Percentiles rank a stretch among this genome's conserved stretches.
These are phyloP conservation scores for Scorias spongiosa DNA, from an alignment of 2,329 filamentous ascomycete genomes.

Conservation along the genomic window DNA sequence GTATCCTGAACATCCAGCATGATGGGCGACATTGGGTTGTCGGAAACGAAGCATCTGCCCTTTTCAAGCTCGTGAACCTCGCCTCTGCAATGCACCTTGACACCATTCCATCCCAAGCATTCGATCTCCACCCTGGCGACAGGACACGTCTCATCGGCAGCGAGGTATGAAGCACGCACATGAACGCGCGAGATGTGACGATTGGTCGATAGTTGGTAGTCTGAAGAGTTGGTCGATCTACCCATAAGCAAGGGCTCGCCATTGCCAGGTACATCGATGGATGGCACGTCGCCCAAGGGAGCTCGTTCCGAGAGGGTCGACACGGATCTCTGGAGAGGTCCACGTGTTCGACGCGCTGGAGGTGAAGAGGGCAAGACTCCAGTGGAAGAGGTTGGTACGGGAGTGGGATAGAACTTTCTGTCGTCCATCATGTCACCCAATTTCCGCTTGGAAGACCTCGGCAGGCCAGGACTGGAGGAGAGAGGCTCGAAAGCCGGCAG, in stretches of 20 bases:
- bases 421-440: conserved; percentile 33
- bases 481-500: conserved; percentile 67
- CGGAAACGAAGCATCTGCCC: conserved; percentile 77
- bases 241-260: conserved; percentile 78
- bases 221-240: conserved; percentile 84
- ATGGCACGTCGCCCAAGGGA: conserved; percentile 71
- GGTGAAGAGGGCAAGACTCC: conserved; percentile 70
- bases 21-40: conserved; percentile 75
- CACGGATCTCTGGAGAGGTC: conserved; percentile 43
- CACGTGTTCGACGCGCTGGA: conserved; percentile 38
- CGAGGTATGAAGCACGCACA: conserved; percentile 71
- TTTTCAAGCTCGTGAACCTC: conserved; percentile 74
- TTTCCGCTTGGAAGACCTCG: conserved; percentile 53
- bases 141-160: conserved; percentile 50
- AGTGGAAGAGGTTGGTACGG: conserved; percentile 84
- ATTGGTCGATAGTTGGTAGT: conserved; percentile 86
- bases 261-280: conserved; percentile 63
- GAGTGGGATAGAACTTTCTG: conserved; percentile 69
- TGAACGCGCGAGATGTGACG: conserved; percentile 87
- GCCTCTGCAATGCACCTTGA: conserved; percentile 83
- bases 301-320: conserved; percentile 60
- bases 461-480: conserved; percentile 61
- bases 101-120: conserved; percentile 91
- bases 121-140: conserved; percentile 71
- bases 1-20: conserved; percentile 93